Percentiles rank a stretch among this genome's conserved stretches.
Conservation (phyloP, 805 yeast species). For the Maudiozyma turicensis region DNA sequence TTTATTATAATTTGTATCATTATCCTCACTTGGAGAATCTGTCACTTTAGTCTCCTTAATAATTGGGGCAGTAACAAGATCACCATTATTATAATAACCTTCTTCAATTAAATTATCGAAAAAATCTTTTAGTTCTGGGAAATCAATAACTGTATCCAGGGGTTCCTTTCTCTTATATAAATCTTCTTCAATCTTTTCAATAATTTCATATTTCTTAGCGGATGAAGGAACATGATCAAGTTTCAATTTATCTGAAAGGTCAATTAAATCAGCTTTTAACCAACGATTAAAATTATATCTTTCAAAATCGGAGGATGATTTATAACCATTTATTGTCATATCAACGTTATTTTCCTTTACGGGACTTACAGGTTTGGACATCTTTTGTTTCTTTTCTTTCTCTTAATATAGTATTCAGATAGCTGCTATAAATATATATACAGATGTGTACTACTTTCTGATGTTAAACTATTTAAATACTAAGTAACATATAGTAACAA, state of each 20-base stretch:
- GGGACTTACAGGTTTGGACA: not conserved
- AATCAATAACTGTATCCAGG: slow-evolving; percentile 17
- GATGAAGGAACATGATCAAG: slow-evolving; percentile 11
- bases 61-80: too few relatives aligned
- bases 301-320: too few relatives aligned
- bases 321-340: not conserved
- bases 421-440: not conserved
- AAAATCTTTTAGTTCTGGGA: slow-evolving; percentile 21
- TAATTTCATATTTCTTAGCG: slow-evolving; percentile 14
- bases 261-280: slow-evolving; percentile 23
- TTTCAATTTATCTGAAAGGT: slow-evolving; percentile 19
- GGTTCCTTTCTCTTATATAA: slow-evolving; percentile 13
- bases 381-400: not conserved
- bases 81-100: not conserved
- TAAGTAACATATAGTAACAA: too few relatives aligned
- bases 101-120: slow-evolving; percentile 8
- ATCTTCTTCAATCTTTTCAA: slow-evolving; percentile 12
- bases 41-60: not conserved
- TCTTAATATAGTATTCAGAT: not conserved
- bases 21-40: not conserved
- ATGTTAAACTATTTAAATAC: too few relatives aligned
- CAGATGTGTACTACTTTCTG: too few relatives aligned
- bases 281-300: slow-evolving; percentile 15
- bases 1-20: slow-evolving; percentile 1
- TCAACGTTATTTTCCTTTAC: not conserved